Conservation (phyloP, 225 moss, liverwort and hornwort genomes). For the Neckera pumila region DNA sequence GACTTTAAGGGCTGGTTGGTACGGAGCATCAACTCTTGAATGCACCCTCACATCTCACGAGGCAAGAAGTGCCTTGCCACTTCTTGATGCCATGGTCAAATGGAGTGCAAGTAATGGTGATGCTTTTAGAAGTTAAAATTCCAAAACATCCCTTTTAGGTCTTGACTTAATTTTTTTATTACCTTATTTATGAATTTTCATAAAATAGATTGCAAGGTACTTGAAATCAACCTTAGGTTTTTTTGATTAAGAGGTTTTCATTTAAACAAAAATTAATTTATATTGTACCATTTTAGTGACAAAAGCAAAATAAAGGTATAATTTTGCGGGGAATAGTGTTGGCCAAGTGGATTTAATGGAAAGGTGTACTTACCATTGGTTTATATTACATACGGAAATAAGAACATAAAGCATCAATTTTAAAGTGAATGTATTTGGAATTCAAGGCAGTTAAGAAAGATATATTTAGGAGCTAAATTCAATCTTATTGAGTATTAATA, state of each 20-base stretch:
- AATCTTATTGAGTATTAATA: neutral
- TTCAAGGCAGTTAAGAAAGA: neutral
- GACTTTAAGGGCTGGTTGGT: no score
- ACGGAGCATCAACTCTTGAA: no score
- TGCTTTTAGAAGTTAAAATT: neutral
- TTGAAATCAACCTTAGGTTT: neutral
- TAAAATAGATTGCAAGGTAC: rapidly evolving
- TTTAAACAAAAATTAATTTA: neutral
- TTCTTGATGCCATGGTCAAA: no score
- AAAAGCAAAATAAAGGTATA: neutral
- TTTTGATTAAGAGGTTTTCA: neutral
- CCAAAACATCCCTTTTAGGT: no score
- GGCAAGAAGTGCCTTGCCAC: no score
- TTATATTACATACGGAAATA: neutral
- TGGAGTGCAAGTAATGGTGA: no score
- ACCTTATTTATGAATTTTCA: neutral
- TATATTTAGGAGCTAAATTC: neutral
- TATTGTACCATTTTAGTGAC: neutral
- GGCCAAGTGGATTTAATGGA: rapidly evolving
- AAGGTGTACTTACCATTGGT: neutral
- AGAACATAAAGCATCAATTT: neutral
- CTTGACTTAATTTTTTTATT: neutral
- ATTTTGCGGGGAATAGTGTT: neutral
- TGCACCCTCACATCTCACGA: no score
- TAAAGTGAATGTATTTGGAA: rapidly evolving